phyloP scores from a whole-genome alignment of 2,329 filamentous ascomycete species.

The Aspergillus novofumigatus region DNA sequence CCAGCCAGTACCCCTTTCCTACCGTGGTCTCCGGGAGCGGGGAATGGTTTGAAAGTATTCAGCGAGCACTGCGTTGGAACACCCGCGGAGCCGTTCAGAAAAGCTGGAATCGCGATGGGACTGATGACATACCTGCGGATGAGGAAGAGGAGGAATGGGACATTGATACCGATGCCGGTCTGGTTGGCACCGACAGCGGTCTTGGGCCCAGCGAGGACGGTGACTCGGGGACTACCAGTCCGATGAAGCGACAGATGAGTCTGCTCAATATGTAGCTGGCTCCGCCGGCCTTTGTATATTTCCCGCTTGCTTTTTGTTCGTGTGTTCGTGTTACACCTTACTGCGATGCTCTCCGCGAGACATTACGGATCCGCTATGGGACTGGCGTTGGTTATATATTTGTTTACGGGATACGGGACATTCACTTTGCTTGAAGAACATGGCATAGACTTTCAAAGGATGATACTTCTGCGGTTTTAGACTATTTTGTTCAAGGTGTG shows the following conservation, averaged over 20 bases:
- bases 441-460: background rate
- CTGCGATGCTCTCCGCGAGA: background rate
- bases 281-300: background rate
- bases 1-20: conserved; percentile 94
- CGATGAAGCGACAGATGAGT: conserved; percentile 69
- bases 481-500: background rate
- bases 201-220: conserved; percentile 64
- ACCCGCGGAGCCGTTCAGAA: conserved; percentile 89
- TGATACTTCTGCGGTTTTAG: background rate
- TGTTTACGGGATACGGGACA: background rate
- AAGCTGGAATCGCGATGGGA: conserved; percentile 58
- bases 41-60: conserved; percentile 97
- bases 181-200: conserved; percentile 43
- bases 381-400: background rate
- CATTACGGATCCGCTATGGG: background rate
- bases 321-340: conserved; percentile 1
- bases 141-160: conserved; percentile 70
- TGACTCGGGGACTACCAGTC: conserved; percentile 54
- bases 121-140: conserved; percentile 39
- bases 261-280: conserved; percentile 56
- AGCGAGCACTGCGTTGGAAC: conserved; percentile 91
- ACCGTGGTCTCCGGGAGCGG: conserved; percentile 85
- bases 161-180: conserved; percentile 73
- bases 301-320: background rate
- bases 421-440: background rate